These are phyloP conservation scores for Takashimella koratensis DNA, from an alignment of 1,284 basidiomycete genomes.

Conservation along the genomic window DNA sequence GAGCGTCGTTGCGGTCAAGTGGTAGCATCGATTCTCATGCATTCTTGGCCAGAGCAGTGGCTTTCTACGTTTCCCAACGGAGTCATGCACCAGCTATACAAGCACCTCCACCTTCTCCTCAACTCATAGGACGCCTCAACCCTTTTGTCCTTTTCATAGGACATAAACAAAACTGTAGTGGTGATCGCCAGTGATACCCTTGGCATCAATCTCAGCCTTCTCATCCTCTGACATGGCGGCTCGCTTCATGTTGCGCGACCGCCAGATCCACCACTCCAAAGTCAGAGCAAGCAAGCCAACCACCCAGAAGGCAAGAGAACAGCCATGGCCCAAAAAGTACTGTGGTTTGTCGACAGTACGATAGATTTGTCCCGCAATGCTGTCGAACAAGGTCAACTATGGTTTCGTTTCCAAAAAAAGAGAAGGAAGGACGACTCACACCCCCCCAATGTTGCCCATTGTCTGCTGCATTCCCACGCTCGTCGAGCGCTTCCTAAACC, in stretches of 20 bases:
- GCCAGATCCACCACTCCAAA: conserved; percentile 10
- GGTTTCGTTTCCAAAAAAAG: neutral
- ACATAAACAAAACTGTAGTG: conserved; percentile 12
- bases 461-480: conserved; percentile 29
- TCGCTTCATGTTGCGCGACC: conserved; percentile 4
- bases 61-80: too few species aligned
- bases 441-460: conserved; percentile 28
- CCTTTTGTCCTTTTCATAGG: too few species aligned
- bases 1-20: too few species aligned
- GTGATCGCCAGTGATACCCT: conserved; percentile 13
- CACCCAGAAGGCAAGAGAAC: conserved; percentile 6
- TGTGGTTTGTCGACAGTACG: conserved; percentile 6
- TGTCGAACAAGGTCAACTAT: neutral
- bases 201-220: conserved; percentile 7
- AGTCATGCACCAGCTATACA: too few species aligned
- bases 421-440: neutral
- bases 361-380: conserved; percentile 16
- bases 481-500: conserved; percentile 27
- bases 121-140: too few species aligned
- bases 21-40: too few species aligned
- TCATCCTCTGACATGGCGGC: conserved; percentile 8
- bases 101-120: too few species aligned
- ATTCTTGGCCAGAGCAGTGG: too few species aligned
- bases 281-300: conserved; percentile 6
- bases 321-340: conserved; percentile 9